These are phyloP conservation scores for Quercus berberidifolia DNA, from an alignment of 306 rosid genomes.

Conservation along the genomic window DNA sequence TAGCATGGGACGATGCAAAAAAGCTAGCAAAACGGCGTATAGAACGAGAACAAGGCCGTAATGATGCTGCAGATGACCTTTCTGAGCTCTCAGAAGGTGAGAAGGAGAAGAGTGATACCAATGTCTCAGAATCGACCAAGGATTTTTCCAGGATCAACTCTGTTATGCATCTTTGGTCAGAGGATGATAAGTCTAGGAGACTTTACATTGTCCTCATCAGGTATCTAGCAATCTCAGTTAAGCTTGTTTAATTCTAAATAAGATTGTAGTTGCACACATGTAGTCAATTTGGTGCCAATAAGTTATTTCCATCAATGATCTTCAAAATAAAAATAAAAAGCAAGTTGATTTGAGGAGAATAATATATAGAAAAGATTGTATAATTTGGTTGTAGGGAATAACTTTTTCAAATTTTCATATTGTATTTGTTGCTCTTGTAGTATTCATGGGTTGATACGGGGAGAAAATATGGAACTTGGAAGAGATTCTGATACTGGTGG, in stretches of 20 bases:
- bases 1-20: constrained; percentile 63
- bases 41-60: constrained; percentile 64
- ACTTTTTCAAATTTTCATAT: not conserved
- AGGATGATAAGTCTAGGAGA: constrained; percentile 44
- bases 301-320: not conserved
- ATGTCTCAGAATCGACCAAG: constrained; percentile 29
- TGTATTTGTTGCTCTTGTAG: constrained; percentile 24
- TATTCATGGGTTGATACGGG: constrained; percentile 78
- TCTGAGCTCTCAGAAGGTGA: constrained; percentile 79
- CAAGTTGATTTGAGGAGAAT: not conserved
- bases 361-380: not conserved
- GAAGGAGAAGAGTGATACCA: constrained; percentile 54
- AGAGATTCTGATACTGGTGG: constrained; percentile 90
- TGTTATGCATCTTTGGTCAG: constrained; percentile 48
- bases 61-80: constrained; percentile 67
- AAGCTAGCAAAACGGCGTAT: constrained; percentile 44
- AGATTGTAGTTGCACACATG: too few relatives aligned
- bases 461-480: constrained; percentile 88
- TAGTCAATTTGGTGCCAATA: not conserved
- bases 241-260: not conserved
- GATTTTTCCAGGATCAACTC: constrained; percentile 50
- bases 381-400: not conserved
- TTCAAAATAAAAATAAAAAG: not conserved
- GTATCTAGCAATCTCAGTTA: constrained; percentile 8
- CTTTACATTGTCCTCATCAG: constrained; percentile 71